A percentile compares a stretch with the other conserved stretches of the same genome.
Conservation (phyloP, 768 basidiomycete species). For the Mycena galericulata region DNA sequence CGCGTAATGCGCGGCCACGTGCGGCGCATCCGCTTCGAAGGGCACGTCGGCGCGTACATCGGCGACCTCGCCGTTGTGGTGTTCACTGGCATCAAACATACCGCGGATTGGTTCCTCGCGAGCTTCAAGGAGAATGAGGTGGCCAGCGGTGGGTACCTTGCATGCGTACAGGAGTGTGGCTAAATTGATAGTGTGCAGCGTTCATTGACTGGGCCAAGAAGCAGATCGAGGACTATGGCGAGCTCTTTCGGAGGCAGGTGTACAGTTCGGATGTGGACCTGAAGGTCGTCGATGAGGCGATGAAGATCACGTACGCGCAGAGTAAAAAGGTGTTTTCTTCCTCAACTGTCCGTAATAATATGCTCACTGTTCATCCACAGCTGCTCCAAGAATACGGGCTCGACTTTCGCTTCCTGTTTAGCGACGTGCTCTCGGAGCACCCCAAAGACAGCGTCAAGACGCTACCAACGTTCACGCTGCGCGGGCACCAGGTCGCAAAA, state of each 20-base stretch:
- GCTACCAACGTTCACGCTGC: conserved; percentile 27
- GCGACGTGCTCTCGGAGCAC: conserved; percentile 58
- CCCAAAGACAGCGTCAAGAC: conserved; percentile 41
- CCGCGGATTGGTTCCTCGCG: conserved; percentile 96
- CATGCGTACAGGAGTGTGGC: neutral
- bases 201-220: conserved; percentile 95
- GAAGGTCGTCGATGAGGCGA: conserved; percentile 79
- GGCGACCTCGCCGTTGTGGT: conserved; percentile 89
- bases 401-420: conserved; percentile 80
- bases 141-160: conserved; percentile 80
- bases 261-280: conserved; percentile 84
- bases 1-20: conserved; percentile 81
- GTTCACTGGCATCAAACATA: conserved; percentile 96
- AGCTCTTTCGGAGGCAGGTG: conserved; percentile 91
- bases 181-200: conserved; percentile 56
- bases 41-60: conserved; percentile 87
- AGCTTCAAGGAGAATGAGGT: conserved; percentile 97
- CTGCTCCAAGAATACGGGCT: conserved; percentile 79
- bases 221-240: conserved; percentile 85
- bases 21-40: conserved; percentile 92
- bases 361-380: conserved; percentile 41
- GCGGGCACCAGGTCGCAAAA: conserved; percentile 33
- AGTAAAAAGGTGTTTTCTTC: conserved; percentile 78
- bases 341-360: neutral
- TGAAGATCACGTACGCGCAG: conserved; percentile 81